Base-by-base conservation (phyloP, 495 filamentous ascomycete genomes). In the Tuber aestivum region DNA sequence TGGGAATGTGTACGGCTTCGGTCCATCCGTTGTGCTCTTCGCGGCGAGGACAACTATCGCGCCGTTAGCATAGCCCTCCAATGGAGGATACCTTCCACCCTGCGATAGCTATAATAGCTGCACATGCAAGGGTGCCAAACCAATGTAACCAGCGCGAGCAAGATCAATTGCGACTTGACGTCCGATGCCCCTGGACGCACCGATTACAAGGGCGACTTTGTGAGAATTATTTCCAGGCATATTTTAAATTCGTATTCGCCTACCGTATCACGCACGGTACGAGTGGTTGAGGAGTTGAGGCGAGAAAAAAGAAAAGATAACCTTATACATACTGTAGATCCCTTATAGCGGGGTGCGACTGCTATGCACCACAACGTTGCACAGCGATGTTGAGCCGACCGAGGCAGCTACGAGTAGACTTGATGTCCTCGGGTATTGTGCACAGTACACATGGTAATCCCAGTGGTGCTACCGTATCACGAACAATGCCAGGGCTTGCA, bases 151-250 rank as follows among this genome's bases (percentile, higher is more conserved):
- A 71, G 90, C 87, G 78, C 86, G 88, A 23, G 91, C 91, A 2
- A 94, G 85, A 80, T 92, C 90, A 80, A 95, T 88, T 71, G 92
- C 92, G 44, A 95, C 85, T 79, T 94, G 92, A 38, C 93, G 86
- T 23, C 93, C 93, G 72, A 95, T 95, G 23, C 92, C 93, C 44
- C 92, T 85, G 0, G 92, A 93, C 0, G 90, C 92, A 38, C 92
- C 92, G 45, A 94, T 86, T 27, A 94, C 86, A 5, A 94, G 85
- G 12, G 92, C 92, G 3, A 93, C 90, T 41, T 84, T 84, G 40
- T 84, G 70, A 18, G 27, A 65, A 41, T 20, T 65, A 18, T 65
- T 65, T 65, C 27, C 27, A 18, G 56, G 16, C 56, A 65, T 65
- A 18, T 65, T 35, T 35, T 35, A 65, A 35, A 65, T 18, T 35